Conservation (phyloP, 805 yeast genomes). For the Metschnikowia reukaufii region DNA sequence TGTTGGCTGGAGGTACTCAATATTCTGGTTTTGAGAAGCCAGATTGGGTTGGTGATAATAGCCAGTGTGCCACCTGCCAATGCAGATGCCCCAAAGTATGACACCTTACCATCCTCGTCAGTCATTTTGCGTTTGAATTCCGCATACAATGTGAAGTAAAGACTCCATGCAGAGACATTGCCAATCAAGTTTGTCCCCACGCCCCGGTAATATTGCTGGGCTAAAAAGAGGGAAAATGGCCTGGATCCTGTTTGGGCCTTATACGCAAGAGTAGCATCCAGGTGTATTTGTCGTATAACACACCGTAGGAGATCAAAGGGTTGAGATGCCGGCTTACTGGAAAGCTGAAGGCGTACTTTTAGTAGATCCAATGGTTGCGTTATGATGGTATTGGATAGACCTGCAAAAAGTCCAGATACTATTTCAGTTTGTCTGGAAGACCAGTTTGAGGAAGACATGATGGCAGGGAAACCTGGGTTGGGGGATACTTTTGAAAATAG, state of each 20-base stretch:
- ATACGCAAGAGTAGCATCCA: conserved; percentile 21
- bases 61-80: conserved; percentile 76
- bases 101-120: conserved; percentile 21
- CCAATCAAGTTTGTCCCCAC: conserved; percentile 79
- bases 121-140: conserved; percentile 44
- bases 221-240: conserved; percentile 6
- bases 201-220: conserved; percentile 61
- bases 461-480: background rate
- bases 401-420: conserved; percentile 76
- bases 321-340: conserved; percentile 12
- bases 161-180: conserved; percentile 84
- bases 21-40: conserved; percentile 93
- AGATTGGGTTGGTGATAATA: conserved; percentile 82
- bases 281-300: conserved; percentile 23
- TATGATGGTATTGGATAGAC: conserved; percentile 71
- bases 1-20: conserved; percentile 51
- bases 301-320: conserved; percentile 23
- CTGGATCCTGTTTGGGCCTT: background rate
- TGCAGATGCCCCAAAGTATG: conserved; percentile 37
- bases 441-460: conserved; percentile 3
- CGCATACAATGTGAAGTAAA: conserved; percentile 78
- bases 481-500: background rate
- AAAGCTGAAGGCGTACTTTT: conserved; percentile 79
- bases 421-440: conserved; percentile 49
- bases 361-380: conserved; percentile 90